Percentiles rank a stretch among this genome's conserved stretches.
Conservation (phyloP, 495 filamentous ascomycete species). For the Apodospora peruviana region DNA sequence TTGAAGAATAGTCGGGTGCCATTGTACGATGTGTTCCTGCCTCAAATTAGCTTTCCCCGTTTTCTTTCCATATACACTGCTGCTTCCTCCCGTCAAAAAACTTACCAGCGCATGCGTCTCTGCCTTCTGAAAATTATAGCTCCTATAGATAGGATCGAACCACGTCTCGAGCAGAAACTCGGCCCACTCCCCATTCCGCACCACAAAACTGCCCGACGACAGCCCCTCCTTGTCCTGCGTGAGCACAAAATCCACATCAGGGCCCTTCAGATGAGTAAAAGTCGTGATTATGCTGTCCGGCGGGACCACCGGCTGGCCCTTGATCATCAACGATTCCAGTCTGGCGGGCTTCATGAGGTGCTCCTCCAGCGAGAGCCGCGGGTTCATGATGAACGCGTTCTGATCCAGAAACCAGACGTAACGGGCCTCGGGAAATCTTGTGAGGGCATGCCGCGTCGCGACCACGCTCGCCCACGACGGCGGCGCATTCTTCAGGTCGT, state of each 20-base stretch:
- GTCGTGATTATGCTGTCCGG: conserved; percentile 97
- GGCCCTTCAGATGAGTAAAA: conserved; percentile 69
- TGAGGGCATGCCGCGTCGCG: conserved; percentile 86
- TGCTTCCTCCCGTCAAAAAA: too few species aligned
- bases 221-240: conserved; percentile 85
- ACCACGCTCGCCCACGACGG: conserved; percentile 72
- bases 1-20: conserved; percentile 96
- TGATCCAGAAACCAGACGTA: conserved; percentile 84
- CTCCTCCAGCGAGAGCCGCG: conserved; percentile 55
- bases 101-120: conserved; percentile 87
- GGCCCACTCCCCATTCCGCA: conserved; percentile 82
- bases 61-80: too few species aligned
- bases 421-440: conserved; percentile 61
- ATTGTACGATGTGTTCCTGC: conserved; percentile 91
- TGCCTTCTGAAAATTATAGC: conserved; percentile 92
- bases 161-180: conserved; percentile 90
- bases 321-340: conserved; percentile 77
- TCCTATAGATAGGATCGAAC: conserved; percentile 91
- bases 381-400: conserved; percentile 87
- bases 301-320: conserved; percentile 81
- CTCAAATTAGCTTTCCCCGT: not conserved
- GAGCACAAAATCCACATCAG: conserved; percentile 75
- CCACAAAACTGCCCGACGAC: conserved; percentile 66
- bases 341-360: conserved; percentile 61
- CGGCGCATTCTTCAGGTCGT: conserved; percentile 64